Conservation (phyloP, 495 filamentous ascomycete species). For the Penicillium pancosmium region DNA sequence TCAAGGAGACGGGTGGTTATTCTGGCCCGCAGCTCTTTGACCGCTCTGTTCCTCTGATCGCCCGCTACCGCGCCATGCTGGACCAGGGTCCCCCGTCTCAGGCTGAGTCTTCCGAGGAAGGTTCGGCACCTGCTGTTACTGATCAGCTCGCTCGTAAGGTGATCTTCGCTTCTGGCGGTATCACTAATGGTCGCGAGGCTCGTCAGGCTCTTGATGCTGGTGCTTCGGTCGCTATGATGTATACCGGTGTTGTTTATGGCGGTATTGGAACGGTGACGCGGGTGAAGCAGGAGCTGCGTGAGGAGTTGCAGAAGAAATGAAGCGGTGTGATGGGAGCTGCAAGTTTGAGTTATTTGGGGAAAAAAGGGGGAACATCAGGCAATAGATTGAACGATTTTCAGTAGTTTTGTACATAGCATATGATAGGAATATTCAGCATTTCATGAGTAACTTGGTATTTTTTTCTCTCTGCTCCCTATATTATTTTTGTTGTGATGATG, state of each 20-base stretch:
- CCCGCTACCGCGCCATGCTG: slow-evolving; percentile 73
- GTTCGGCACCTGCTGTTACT: slow-evolving; percentile 12
- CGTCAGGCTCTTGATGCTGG: slow-evolving; percentile 78
- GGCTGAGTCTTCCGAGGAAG: slow-evolving; percentile 14
- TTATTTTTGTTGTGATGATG: neutral
- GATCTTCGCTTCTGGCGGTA: slow-evolving; percentile 90
- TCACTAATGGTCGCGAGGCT: slow-evolving; percentile 82
- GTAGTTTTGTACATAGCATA: slow-evolving; percentile 30
- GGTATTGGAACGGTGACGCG: slow-evolving; percentile 83
- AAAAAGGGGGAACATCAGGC: neutral
- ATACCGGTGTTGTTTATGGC: slow-evolving; percentile 79
- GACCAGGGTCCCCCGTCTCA: slow-evolving; percentile 49
- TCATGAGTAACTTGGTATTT: neutral
- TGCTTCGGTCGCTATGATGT: slow-evolving; percentile 85
- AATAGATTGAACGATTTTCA: slow-evolving; percentile 13
- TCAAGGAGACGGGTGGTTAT: slow-evolving; percentile 83
- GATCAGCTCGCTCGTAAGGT: slow-evolving; percentile 60
- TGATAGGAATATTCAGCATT: slow-evolving; percentile 14
- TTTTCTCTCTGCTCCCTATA: neutral
- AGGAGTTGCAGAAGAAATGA: slow-evolving; percentile 47
- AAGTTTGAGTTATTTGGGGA: neutral
- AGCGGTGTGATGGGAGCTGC: slow-evolving; percentile 13
- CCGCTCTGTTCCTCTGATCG: slow-evolving; percentile 72
- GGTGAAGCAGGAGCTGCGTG: slow-evolving; percentile 84
- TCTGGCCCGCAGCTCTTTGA: slow-evolving; percentile 88